Percentiles rank a stretch among this genome's conserved stretches.
phyloP scores from a whole-genome alignment of 345 rosid species.

The Arabis alpina region DNA sequence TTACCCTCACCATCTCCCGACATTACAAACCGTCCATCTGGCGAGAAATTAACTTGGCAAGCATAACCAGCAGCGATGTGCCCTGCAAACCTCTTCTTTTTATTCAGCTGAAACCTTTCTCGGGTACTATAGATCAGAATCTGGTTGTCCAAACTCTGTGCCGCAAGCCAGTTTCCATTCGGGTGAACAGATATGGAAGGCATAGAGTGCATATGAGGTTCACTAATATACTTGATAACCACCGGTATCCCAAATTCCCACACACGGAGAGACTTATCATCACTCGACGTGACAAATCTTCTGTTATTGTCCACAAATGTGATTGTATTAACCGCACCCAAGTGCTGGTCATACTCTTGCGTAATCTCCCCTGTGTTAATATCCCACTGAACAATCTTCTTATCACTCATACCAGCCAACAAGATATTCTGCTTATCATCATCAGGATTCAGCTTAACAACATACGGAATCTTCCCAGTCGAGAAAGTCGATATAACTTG shows the following conservation, averaged over 20 bases:
- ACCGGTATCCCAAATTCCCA: slow-evolving; percentile 99
- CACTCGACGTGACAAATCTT: slow-evolving; percentile 96
- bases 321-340: slow-evolving; percentile 94
- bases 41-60: slow-evolving; percentile 97
- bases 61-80: slow-evolving; percentile 96
- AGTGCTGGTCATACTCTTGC: slow-evolving; percentile 86
- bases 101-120: slow-evolving; percentile 97
- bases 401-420: slow-evolving; percentile 99
- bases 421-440: slow-evolving; percentile 94
- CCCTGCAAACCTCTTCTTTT: slow-evolving; percentile 95
- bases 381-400: slow-evolving; percentile 99
- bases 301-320: slow-evolving; percentile 95
- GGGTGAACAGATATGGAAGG: slow-evolving; percentile 93
- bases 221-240: slow-evolving; percentile 96
- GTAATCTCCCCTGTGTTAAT: slow-evolving; percentile 89
- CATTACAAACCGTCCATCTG: slow-evolving; percentile 98
- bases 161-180: slow-evolving; percentile 92
- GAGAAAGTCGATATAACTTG: slow-evolving; percentile 92
- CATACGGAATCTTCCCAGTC: slow-evolving; percentile 91
- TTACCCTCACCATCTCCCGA: slow-evolving; percentile 99
- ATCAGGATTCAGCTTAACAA: slow-evolving; percentile 90
- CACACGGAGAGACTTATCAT: slow-evolving; percentile 96
- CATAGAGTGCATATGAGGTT: slow-evolving; percentile 99
- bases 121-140: slow-evolving; percentile 86
- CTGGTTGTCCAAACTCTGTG: slow-evolving; percentile 97